phyloP scores from a whole-genome alignment of 495 filamentous ascomycete species.

The Sabuloglossum arenarium region DNA sequence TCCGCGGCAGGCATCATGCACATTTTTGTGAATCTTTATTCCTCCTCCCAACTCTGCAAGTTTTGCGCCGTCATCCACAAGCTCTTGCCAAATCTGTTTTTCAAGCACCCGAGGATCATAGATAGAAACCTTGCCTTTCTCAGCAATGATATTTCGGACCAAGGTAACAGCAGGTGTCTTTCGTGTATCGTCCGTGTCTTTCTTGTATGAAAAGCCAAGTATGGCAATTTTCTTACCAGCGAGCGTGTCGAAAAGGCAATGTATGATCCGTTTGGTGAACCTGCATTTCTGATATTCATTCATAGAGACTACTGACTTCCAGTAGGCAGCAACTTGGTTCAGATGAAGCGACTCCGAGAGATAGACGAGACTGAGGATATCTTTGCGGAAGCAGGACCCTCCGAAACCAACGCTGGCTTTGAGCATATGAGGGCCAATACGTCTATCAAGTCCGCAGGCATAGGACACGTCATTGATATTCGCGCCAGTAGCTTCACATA shows the following conservation, averaged over 20 bases:
- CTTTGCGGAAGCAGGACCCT: conserved; percentile 71
- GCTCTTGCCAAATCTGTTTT: neutral
- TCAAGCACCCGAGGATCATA: conserved; percentile 38
- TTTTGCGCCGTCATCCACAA: conserved; percentile 8
- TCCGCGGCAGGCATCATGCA: conserved; percentile 21
- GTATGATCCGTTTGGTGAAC: conserved; percentile 41
- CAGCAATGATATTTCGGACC: conserved; percentile 39
- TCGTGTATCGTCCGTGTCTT: conserved; percentile 57
- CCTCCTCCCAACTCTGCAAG: conserved; percentile 1
- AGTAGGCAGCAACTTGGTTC: conserved; percentile 56
- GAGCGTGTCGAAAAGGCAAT: conserved; percentile 45
- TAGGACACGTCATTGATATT: conserved; percentile 51
- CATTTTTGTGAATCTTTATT: conserved; percentile 17
- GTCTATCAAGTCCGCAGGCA: conserved; percentile 45
- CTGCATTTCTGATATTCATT: conserved; percentile 59
- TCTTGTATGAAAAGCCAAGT: conserved; percentile 68
- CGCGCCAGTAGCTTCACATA: conserved; percentile 61
- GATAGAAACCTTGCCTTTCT: conserved; percentile 41
- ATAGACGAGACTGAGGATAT: conserved; percentile 57
- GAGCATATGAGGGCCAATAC: conserved; percentile 56
- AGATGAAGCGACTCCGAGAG: conserved; percentile 48
- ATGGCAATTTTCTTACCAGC: conserved; percentile 51
- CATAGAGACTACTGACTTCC: conserved; percentile 48
- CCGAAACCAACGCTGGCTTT: conserved; percentile 61
- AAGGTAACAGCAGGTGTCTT: conserved; percentile 51